Conservation (phyloP, 1,139 yeast species). For the Lodderomyces parapsilosis region DNA sequence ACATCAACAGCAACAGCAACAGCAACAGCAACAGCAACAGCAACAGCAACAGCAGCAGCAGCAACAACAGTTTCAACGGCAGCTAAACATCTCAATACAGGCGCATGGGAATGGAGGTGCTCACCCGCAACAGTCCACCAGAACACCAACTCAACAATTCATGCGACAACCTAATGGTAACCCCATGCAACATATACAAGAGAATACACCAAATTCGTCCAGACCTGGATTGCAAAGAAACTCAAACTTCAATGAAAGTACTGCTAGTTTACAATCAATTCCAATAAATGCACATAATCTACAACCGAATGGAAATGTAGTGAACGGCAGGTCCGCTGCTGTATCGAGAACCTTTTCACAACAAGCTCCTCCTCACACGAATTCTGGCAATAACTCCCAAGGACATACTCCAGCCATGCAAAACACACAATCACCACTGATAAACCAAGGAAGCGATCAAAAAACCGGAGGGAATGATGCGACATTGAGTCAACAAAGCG, state of each 20-base stretch:
- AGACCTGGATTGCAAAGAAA: constrained; percentile 13
- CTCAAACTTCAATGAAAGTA: constrained; percentile 10
- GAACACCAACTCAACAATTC: not conserved
- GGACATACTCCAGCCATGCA: constrained; percentile 16
- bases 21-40: constrained; percentile 5
- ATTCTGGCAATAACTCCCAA: constrained; percentile 13
- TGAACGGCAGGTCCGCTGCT: not conserved
- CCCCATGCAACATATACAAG: not conserved
- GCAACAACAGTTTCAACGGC: not conserved
- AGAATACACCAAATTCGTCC: not conserved
- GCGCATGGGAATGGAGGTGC: not conserved
- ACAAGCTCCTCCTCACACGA: constrained; percentile 6
- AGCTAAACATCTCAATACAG: not conserved
- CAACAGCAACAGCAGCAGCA: constrained; percentile 12
- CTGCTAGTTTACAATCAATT: constrained; percentile 7
- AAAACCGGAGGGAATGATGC: not conserved
- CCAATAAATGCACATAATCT: constrained; percentile 3
- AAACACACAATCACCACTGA: constrained; percentile 4
- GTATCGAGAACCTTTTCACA: not conserved
- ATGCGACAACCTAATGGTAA: not conserved
- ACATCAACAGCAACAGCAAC: constrained; percentile 4
- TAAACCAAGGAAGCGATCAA: not conserved
- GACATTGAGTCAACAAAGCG: not conserved
- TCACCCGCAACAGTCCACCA: not conserved
- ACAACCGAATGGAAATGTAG: not conserved